A percentile compares a stretch with the other conserved stretches of the same genome.
phyloP scores from a whole-genome alignment of 2,329 filamentous ascomycete species.

The Alternaria arborescens region DNA sequence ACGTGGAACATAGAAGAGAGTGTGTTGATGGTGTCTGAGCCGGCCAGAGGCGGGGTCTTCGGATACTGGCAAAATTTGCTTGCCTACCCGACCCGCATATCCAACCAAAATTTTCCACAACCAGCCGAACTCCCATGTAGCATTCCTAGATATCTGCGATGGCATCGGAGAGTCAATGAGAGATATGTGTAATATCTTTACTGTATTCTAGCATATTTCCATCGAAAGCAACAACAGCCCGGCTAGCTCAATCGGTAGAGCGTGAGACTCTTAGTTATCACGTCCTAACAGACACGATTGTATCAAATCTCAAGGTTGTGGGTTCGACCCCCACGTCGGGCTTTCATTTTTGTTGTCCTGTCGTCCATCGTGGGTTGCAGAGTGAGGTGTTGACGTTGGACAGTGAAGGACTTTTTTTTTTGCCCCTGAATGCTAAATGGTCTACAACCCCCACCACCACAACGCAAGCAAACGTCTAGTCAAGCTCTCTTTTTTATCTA shows the following conservation, averaged over 20 bases:
- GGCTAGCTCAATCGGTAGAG: constrained; percentile 52
- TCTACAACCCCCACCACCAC: background rate
- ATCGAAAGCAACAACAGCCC: constrained; percentile 18
- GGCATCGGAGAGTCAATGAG: background rate
- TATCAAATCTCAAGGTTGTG: constrained; percentile 26
- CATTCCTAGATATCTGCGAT: too few species aligned
- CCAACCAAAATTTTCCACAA: background rate
- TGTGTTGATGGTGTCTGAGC: background rate
- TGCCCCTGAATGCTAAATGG: background rate
- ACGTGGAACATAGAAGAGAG: background rate
- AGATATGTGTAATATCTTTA: rapidly evolving
- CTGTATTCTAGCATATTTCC: background rate
- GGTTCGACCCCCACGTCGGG: constrained; percentile 25
- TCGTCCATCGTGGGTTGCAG: background rate
- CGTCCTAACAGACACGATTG: constrained; percentile 17
- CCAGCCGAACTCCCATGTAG: background rate
- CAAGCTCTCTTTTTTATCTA: background rate
- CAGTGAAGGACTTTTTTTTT: background rate
- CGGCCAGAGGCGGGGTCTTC: background rate
- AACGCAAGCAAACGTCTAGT: background rate
- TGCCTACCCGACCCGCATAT: background rate
- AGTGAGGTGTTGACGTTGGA: background rate
- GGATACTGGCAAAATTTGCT: background rate
- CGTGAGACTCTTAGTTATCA: constrained; percentile 51
- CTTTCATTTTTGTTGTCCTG: constrained; percentile 6